Evolutionary conservation across 1,139 yeast species (phyloP), one percentile per base, ranked within the genome.

Genomic region (Kodamaea derodonti): DNA sequence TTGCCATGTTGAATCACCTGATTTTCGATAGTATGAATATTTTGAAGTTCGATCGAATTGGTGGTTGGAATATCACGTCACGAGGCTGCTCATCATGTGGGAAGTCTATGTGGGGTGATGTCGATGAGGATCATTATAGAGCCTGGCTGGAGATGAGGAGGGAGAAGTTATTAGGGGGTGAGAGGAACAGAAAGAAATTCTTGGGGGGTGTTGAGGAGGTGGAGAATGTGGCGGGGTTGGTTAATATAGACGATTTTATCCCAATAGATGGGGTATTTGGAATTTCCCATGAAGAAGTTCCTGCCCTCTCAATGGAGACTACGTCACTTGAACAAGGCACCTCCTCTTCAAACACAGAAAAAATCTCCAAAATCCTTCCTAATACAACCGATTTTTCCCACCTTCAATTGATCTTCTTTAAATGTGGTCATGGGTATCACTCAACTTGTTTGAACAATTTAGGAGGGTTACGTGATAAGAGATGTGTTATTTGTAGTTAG

Each of bases 51-150:
- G 64, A 67, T 30, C 65, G 72, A 15, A 43, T 66, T 2, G 53
- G 57, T 34, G 95, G 95, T 0, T 80, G 90, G 85, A 60, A 76
- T 1, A 71, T 80, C 1, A 54, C 60, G 3, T 58, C 56, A 20
- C 68, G 72, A 33, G 70, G 65, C 31, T 86, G 95, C 56, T 80
- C 83, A 34, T 75, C 81, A 0, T 86, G 95, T 54, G 85, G 84
- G 2, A 76, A 75, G 42, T 59, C 60, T 22, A 58, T 85, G 26
- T 77, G 84, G 73, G 95, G 95, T 0, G 25, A 63, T 68, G 2
- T 59, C 56, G 29, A 31, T 6, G 37, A 31, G 16, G 35, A 32
- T 9, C 57, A 69, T 30, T 72, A 51, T 31, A 39, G 48, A 15
- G 72, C 72, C 3, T 79, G 84, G 84, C 80, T 75, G 48, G 60